Conservation (phyloP, 1,284 basidiomycete species). For the Fomitopsis palustris region DNA sequence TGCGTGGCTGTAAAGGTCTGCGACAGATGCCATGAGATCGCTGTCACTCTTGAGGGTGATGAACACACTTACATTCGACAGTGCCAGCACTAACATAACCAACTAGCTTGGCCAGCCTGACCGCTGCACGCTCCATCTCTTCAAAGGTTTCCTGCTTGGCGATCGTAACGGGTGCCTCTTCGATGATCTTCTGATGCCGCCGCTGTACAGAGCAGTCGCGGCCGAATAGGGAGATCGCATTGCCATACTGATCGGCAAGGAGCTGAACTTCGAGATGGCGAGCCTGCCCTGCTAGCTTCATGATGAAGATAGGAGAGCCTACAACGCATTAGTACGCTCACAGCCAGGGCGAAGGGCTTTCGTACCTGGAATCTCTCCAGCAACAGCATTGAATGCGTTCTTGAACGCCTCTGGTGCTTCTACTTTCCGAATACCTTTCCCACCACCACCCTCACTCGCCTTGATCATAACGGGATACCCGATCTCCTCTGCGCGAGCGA, state of each 20-base stretch:
- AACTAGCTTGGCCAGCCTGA: slow-evolving; percentile 95
- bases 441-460: slow-evolving; percentile 98
- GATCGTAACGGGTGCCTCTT: slow-evolving; percentile 99
- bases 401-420: slow-evolving; percentile 85
- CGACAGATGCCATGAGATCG: slow-evolving; percentile 1
- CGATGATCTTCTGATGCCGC: slow-evolving; percentile 99
- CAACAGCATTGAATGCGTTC: slow-evolving; percentile 91
- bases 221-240: slow-evolving; percentile 98
- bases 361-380: slow-evolving; percentile 93
- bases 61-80: slow-evolving; percentile 77
- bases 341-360: slow-evolving; percentile 1
- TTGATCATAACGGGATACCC: slow-evolving; percentile 99
- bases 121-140: slow-evolving; percentile 98
- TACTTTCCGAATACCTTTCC: slow-evolving; percentile 97
- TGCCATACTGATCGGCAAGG: slow-evolving; percentile 98
- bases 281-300: slow-evolving; percentile 98
- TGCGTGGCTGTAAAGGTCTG: slow-evolving; percentile 92
- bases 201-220: slow-evolving; percentile 99
- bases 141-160: slow-evolving; percentile 89
- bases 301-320: slow-evolving; percentile 99
- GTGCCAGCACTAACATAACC: slow-evolving; percentile 99
- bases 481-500: slow-evolving; percentile 82
- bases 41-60: background rate
- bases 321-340: slow-evolving; percentile 12
- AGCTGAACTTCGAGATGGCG: slow-evolving; percentile 98